phyloP scores from a whole-genome alignment of 768 basidiomycete species.

The Cystobasidium tubakii region DNA sequence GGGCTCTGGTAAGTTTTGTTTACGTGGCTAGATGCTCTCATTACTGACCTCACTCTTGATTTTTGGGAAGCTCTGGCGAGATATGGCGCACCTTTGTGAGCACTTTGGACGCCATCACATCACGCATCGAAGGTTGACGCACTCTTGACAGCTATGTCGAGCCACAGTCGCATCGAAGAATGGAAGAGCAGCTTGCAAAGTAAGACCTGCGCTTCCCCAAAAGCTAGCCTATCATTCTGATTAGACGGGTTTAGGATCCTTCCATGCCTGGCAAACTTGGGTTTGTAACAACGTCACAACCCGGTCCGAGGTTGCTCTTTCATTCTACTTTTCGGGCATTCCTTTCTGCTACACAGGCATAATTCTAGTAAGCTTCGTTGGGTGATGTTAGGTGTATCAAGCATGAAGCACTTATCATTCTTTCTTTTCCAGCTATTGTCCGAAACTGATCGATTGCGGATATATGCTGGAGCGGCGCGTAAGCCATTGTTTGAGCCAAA shows the following conservation, averaged over 20 bases:
- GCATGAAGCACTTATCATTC: too few relatives aligned
- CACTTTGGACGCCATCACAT: too few relatives aligned
- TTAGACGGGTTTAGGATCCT: background rate
- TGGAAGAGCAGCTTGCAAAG: slow-evolving; percentile 15
- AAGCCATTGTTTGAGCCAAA: too few relatives aligned
- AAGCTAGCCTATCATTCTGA: background rate
- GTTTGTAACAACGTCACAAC: slow-evolving; percentile 1
- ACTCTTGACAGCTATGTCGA: background rate
- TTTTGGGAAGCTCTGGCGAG: background rate
- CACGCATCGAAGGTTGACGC: background rate
- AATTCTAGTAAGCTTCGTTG: background rate
- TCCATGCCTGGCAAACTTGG: slow-evolving; percentile 2
- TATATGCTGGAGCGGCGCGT: background rate
- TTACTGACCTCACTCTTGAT: background rate
- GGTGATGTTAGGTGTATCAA: too few relatives aligned
- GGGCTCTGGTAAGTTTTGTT: slow-evolving; percentile 1
- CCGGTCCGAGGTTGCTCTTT: background rate
- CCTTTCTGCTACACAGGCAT: background rate
- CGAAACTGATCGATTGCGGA: background rate
- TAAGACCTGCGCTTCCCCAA: background rate
- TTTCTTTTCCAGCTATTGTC: background rate
- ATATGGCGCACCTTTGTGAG: slow-evolving; percentile 13
- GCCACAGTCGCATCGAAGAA: slow-evolving; percentile 2
- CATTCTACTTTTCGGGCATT: slow-evolving; percentile 3
- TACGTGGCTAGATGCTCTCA: too few relatives aligned